Evolutionary conservation across 164 flowering plant genomes (phyloP), one percentile per base, ranked within the genome.

Genomic region (Cinnamomum micranthum): DNA sequence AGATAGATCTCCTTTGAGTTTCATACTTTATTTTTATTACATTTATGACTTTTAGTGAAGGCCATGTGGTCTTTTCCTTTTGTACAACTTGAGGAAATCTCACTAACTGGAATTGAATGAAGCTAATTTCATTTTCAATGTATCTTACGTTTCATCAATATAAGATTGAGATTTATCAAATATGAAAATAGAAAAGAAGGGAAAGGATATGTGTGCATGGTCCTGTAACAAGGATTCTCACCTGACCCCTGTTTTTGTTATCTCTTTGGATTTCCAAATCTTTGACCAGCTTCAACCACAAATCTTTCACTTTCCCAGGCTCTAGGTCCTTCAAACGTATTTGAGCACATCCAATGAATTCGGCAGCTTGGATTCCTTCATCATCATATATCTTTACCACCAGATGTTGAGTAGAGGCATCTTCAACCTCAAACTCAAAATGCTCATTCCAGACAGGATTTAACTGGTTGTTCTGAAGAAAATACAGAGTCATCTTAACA

Each of bases 401-500:
- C 89, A 96, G 85, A 80, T 89, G 90, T 77, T 96, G 99, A 60
- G 99, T 94, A 68, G 95, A 82, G 50, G 76, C 84, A 86, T 96
- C 99, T 84, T 96, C 99, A 58, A 96, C 90, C 50, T 86, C 76
- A 80, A 94, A 96, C 73, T 94, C 97, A 72, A 87, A 96, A 85
- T 96, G 97, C 76, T 96, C 98, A 77, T 96, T 96, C 99, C 99
- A 96, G 50, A 96, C 79, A 64, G 99, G 99, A 81, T 94, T 92
- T 82, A 96, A 79, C 67, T 96, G 87, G 75, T 96, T 96, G 85
- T 84, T 91, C 99, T 96, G 91, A 65, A 81, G 15, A 78, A 77
- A 60, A 25, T 10, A 19, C 15, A 71, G 1, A 76, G 24, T 71
- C 27, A 31, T 22, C 51, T 69, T 59, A 51, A 19, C 67, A 68